Base-by-base conservation (phyloP, 2,329 filamentous ascomycete species). In the Sporothrix luriei region DNA sequence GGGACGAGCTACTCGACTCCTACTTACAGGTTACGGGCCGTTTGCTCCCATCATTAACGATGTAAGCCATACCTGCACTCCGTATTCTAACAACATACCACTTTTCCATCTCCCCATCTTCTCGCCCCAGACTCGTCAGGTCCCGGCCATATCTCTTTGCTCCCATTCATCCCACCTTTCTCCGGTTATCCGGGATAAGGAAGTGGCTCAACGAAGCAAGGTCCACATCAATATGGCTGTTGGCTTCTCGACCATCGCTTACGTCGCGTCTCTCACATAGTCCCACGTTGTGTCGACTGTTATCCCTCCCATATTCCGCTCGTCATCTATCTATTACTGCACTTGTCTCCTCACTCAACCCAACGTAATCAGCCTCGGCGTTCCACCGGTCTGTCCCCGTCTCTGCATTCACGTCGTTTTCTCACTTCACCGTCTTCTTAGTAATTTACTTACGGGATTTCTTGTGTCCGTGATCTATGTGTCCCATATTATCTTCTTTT, bases 131-230 rank as follows among this genome's bases (percentile, higher is more conserved):
- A 40, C 29, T 59, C 9, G 26, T 40, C 38, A 19, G 33, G 33
- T 33, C 33, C 33, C 33, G 9, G 33, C 33, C 33, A 33, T 33
- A 46, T 9, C 13, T 62, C n/a, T 14, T 21, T 7, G 3, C n/a
- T 46, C 38, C 26, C 57, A 26, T 40, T 26, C 26, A 24, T 61
- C 13, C 40, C 55, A 21, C 21, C 9, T 40, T 9, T 59, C 55
- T 33, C 55, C 55, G 33, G 33, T 40, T 59, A 40, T 59, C 21
- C 33, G 55, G 55, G 33, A 59, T n/a, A 40, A 59, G 19, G 38
- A 40, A 59, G 19, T 59, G 55, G 55, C 55, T 40, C 33, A 10
- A 59, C 33, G 19, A 11, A 19, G 29, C 19, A 13, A 11, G 33
- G 21, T 19, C 29, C 29, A 21, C 19, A 59, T 33, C 33, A 59